phyloP scores from a whole-genome alignment of 306 rosid genomes.

The Vigna unguiculata region DNA sequence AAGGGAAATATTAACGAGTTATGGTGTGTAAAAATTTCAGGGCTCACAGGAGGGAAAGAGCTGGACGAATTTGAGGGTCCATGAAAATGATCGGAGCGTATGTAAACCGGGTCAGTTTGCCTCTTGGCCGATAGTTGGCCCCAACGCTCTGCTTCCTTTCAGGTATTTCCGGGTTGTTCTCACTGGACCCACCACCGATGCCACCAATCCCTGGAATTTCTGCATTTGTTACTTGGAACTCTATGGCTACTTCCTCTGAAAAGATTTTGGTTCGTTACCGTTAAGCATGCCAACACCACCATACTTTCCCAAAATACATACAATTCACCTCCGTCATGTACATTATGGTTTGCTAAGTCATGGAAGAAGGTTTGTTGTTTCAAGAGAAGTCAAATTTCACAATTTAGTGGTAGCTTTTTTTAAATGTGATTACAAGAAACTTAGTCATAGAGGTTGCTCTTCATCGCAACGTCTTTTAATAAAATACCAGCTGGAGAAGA shows the following conservation, averaged over 20 bases:
- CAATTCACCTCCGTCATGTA: background rate
- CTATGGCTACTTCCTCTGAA: slow-evolving; percentile 80
- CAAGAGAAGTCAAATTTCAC: background rate
- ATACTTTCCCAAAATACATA: background rate
- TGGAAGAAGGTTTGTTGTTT: slow-evolving; percentile 10
- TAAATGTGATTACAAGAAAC: background rate
- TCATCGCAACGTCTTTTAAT: background rate
- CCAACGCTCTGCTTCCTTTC: slow-evolving; percentile 81
- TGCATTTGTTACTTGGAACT: slow-evolving; percentile 84
- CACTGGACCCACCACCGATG: slow-evolving; percentile 70
- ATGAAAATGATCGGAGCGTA: slow-evolving; percentile 77
- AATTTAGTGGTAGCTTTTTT: background rate
- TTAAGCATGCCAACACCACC: slow-evolving; percentile 1
- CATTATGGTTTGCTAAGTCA: slow-evolving; percentile 19
- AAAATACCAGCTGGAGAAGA: no score
- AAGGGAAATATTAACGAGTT: background rate
- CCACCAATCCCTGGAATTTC: slow-evolving; percentile 78
- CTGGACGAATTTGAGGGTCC: slow-evolving; percentile 77
- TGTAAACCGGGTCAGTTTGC: slow-evolving; percentile 93
- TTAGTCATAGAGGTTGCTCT: background rate
- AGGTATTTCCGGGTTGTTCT: slow-evolving; percentile 76
- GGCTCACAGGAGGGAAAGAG: slow-evolving; percentile 89
- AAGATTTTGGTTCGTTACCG: slow-evolving; percentile 1
- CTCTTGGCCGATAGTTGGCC: slow-evolving; percentile 82
- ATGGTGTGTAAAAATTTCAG: slow-evolving; percentile 46